Percentiles rank a stretch among this genome's conserved stretches.
These are phyloP conservation scores for Allantophomopsis lycopodina DNA, from an alignment of 2,329 filamentous ascomycete genomes.

Conservation along the genomic window DNA sequence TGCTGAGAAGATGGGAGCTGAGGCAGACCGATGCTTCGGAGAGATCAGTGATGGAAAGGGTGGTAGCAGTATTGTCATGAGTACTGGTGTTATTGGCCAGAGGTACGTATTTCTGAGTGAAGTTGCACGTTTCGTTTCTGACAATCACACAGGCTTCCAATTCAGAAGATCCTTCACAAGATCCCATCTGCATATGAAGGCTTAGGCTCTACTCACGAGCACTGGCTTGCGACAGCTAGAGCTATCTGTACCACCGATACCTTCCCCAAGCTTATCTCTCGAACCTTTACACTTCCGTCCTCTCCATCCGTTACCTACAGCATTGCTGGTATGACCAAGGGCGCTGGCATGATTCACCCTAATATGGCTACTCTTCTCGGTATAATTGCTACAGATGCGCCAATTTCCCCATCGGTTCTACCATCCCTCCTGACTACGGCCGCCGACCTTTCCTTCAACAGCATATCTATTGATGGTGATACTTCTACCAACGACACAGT, in stretches of 20 bases:
- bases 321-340: constrained; percentile 93
- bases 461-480: constrained; percentile 92
- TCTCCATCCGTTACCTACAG: constrained; percentile 63
- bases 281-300: constrained; percentile 71
- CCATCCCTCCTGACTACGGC: constrained; percentile 58
- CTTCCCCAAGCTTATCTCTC: constrained; percentile 88
- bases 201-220: constrained; percentile 62
- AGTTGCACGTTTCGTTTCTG: too few species aligned
- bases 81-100: constrained; percentile 94
- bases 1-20: constrained; percentile 68
- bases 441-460: constrained; percentile 82
- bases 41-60: constrained; percentile 27
- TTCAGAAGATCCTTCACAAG: constrained; percentile 73
- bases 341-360: constrained; percentile 97
- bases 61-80: constrained; percentile 82
- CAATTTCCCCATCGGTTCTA: constrained; percentile 55
- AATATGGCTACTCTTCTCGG: constrained; percentile 96
- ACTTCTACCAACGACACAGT: constrained; percentile 97
- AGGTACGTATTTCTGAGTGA: constrained; percentile 31
- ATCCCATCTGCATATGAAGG: constrained; percentile 64
- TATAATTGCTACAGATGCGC: constrained; percentile 83
- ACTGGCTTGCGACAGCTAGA: constrained; percentile 76
- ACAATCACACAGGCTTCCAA: constrained; percentile 50
- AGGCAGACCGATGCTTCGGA: constrained; percentile 56
- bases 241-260: constrained; percentile 98